Base-by-base conservation (phyloP, 495 filamentous ascomycete species). In the Paragyromitra xinjiangensis region DNA sequence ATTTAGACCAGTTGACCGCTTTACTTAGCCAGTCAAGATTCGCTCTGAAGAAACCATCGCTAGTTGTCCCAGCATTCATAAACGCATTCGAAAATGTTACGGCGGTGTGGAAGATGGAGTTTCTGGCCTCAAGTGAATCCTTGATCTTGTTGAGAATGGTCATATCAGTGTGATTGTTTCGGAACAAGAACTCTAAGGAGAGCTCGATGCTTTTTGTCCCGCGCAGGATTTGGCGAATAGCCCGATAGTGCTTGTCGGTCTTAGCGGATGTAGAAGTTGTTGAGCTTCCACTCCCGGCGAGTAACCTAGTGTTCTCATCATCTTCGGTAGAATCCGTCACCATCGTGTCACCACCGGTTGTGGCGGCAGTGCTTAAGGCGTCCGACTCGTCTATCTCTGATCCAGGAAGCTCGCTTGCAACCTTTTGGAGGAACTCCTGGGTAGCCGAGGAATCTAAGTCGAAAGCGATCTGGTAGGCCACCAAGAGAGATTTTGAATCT, bases 1-100 rank as follows among this genome's bases (percentile, higher is more conserved):
- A 99, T 82, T 99, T 99, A 70, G 95, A 98, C 96, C 96, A 99
- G 85, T 99, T 99, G 16, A 98, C 93, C 56, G 96, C 96, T 85
- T 98, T 99, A 42, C 94, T 93, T 8, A 99, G 88, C 96, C 96
- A 99, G 64, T 99, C 96, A 37, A 99, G 84, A 75, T 98, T 99
- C 77, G 98, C 94, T 2, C 96, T 88, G 87, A 98, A 98, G 86
- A 98, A 99, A 80, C 92, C 93, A 83, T 98, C 96, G 75, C 95
- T 94, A 0, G 95, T 98, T 7, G 96, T 98, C 44, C 96, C 96
- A n/a, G 96, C 93, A 81, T 99, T 95, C 95, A 98, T 99, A 84
- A 99, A 98, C 12, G 94, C 96, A 83, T 98, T 98, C 74, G 95
- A 95, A 77, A 99, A 93, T 0, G 95, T 98, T 50, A 98, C 93